phyloP scores from a whole-genome alignment of 1,284 basidiomycete genomes.

The Irpex sp. region DNA sequence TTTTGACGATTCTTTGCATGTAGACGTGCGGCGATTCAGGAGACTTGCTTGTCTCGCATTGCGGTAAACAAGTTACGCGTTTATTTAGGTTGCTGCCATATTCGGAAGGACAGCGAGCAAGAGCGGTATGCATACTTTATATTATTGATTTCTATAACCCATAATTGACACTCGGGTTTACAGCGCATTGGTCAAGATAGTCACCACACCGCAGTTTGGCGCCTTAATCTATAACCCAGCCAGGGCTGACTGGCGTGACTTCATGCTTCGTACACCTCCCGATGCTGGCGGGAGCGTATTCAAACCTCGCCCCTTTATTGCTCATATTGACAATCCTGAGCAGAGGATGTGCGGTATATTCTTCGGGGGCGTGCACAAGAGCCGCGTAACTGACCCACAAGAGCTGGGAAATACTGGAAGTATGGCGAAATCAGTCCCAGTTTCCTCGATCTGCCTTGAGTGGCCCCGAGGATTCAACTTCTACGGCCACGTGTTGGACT shows the following conservation, averaged over 20 bases:
- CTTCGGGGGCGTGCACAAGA: neutral
- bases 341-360: neutral
- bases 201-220: neutral
- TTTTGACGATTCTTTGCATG: neutral
- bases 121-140: neutral
- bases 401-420: neutral
- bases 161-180: too few species aligned
- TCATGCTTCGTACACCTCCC: neutral
- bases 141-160: neutral
- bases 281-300: neutral
- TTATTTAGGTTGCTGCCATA: neutral
- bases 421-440: neutral
- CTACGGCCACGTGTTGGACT: neutral
- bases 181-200: neutral
- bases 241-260: neutral
- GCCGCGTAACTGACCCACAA: neutral
- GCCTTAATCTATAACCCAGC: neutral
- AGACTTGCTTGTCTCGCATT: neutral
- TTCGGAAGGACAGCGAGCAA: neutral
- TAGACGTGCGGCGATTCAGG: neutral
- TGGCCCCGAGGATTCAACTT: neutral
- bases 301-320: neutral
- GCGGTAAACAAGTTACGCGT: neutral
- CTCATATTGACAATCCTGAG: neutral
- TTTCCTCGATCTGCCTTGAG: neutral